Conservation (phyloP, 2,329 filamentous ascomycete genomes). For the Penicillium olsonii region DNA sequence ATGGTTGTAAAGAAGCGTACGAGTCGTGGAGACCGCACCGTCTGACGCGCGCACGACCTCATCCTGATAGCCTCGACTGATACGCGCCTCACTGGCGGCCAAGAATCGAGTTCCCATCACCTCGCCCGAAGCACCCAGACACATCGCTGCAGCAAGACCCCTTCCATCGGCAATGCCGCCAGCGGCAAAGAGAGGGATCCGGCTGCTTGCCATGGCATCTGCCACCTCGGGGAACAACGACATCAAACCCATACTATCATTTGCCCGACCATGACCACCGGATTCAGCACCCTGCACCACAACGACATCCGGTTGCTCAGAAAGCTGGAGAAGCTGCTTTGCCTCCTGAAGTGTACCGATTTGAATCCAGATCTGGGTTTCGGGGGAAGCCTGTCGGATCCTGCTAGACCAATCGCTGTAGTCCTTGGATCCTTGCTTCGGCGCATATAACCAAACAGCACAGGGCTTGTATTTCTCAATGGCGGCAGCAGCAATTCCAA, state of each 20-base stretch:
- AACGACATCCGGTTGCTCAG: constrained; percentile 52
- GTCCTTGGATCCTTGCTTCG: constrained; percentile 33
- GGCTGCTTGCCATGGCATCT: constrained; percentile 40
- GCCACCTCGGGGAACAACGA: constrained; percentile 55
- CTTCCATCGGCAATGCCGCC: constrained; percentile 58
- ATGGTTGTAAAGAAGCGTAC: constrained; percentile 57
- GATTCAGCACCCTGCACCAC: constrained; percentile 59
- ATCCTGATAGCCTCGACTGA: constrained; percentile 54
- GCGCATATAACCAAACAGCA: constrained; percentile 48
- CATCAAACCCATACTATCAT: constrained; percentile 51
- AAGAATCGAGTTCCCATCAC: constrained; percentile 67
- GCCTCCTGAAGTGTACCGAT: constrained; percentile 56
- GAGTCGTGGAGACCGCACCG: constrained; percentile 53
- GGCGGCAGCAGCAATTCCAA: constrained; percentile 31
- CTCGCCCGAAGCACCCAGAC: constrained; percentile 56
- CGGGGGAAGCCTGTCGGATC: constrained; percentile 44
- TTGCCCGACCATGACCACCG: constrained; percentile 55
- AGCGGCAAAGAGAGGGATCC: constrained; percentile 53
- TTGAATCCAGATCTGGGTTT: constrained; percentile 58
- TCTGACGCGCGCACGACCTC: constrained; percentile 55
- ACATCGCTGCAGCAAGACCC: constrained; percentile 52
- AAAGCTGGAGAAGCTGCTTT: constrained; percentile 38
- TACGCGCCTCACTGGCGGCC: constrained; percentile 53
- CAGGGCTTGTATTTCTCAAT: constrained; percentile 41
- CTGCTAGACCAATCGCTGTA: constrained; percentile 47